These are phyloP conservation scores for Termitomyces sp. DNA, from an alignment of 768 basidiomycete species.

Conservation along the genomic window DNA sequence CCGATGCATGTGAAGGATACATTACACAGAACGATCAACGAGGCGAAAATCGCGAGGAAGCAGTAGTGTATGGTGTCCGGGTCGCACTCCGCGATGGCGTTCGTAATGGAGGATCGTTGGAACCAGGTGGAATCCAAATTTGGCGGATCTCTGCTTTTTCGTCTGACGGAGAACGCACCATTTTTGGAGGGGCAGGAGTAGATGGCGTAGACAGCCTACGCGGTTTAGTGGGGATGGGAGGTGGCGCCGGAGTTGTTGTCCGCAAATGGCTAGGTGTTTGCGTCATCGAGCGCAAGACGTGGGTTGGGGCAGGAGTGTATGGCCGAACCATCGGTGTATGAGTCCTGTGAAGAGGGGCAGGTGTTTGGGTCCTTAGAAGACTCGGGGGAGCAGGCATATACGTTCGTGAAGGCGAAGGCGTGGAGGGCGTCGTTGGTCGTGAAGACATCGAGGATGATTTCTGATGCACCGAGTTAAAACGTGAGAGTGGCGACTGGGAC, in stretches of 20 bases:
- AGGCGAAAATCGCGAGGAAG: conserved; percentile 16
- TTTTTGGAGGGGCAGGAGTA: conserved; percentile 49
- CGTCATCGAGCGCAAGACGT: conserved; percentile 25
- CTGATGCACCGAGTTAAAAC: conserved; percentile 47
- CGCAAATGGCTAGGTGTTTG: conserved; percentile 30
- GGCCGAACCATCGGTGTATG: conserved; percentile 21
- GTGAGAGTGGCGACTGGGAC: conserved; percentile 38
- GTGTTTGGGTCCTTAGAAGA: conserved; percentile 26
- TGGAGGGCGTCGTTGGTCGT: conserved; percentile 41
- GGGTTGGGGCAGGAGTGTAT: conserved; percentile 39
- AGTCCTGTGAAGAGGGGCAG: conserved; percentile 24
- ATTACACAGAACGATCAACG: conserved; percentile 13
- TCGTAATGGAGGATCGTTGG: conserved; percentile 15
- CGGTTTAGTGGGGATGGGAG: conserved; percentile 33
- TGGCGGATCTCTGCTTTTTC: conserved; percentile 59
- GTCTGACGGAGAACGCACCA: conserved; percentile 57
- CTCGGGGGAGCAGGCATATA: conserved; percentile 30
- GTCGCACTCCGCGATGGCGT: conserved; percentile 22
- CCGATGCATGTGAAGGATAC: conserved; percentile 10
- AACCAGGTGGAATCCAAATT: conserved; percentile 55
- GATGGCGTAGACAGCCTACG: conserved; percentile 50
- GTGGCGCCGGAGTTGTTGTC: conserved; percentile 31
- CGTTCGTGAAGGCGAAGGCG: conserved; percentile 33
- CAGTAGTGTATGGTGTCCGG: conserved; percentile 14
- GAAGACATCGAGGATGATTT: conserved; percentile 54